These are phyloP conservation scores for Bombardia bombarda DNA, from an alignment of 495 filamentous ascomycete genomes.

Conservation along the genomic window DNA sequence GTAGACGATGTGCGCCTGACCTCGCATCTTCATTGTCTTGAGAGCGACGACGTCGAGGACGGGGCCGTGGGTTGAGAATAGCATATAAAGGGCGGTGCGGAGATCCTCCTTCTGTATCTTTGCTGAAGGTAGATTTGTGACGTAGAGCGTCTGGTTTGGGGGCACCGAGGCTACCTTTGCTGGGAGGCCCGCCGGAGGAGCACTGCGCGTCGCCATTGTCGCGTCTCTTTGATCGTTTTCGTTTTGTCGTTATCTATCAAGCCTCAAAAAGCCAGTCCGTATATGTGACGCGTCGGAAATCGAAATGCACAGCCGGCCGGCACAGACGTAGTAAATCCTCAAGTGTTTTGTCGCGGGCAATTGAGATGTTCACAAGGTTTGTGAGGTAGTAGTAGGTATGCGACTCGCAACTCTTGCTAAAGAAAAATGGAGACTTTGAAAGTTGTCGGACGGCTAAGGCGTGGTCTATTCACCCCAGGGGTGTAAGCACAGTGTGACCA, in stretches of 20 bases:
- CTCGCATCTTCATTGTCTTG: constrained; percentile 83
- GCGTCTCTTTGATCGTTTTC: neutral
- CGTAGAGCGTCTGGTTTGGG: constrained; percentile 60
- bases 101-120: constrained; percentile 84
- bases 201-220: constrained; percentile 26
- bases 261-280: constrained; percentile 2
- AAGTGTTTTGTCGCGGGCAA: too few species aligned
- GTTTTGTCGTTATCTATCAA: neutral
- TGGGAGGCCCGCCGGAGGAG: constrained; percentile 25
- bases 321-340: too few species aligned
- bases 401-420: too few species aligned
- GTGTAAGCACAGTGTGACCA: too few species aligned
- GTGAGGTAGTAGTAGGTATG: too few species aligned
- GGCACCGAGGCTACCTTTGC: constrained; percentile 35
- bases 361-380: neutral
- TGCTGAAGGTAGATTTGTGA: constrained; percentile 70
- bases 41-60: constrained; percentile 91
- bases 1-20: constrained; percentile 90
- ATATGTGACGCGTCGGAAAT: too few species aligned
- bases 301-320: too few species aligned
- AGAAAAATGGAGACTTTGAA: too few species aligned
- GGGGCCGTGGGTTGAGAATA: constrained; percentile 89
- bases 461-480: too few species aligned
- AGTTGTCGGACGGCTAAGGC: too few species aligned
- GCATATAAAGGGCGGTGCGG: constrained; percentile 74